These are phyloP conservation scores for Colletotrichum somersetense DNA, from an alignment of 2,329 filamentous ascomycete species.

Conservation along the genomic window DNA sequence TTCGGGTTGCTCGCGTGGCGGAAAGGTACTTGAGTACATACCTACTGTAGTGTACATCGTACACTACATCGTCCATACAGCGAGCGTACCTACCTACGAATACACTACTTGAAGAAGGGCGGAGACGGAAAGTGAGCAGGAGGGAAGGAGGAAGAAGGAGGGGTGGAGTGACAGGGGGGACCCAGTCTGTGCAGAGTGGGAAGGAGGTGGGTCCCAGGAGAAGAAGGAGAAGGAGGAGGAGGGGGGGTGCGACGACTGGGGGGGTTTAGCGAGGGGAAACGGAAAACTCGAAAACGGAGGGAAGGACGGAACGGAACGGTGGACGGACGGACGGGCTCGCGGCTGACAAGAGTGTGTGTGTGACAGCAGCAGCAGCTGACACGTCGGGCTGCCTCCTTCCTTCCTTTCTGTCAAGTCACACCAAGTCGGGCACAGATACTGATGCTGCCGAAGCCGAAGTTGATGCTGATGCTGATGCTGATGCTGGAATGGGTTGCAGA, in stretches of 20 bases:
- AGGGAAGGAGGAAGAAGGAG: conserved; percentile 7
- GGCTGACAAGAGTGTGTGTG: not conserved
- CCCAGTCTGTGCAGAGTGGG: conserved; percentile 21
- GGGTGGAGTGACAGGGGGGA: not conserved
- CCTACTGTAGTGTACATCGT: too few species aligned
- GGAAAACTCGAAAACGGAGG: conserved; percentile 9
- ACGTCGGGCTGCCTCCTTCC: not conserved
- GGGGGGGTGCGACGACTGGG: not conserved
- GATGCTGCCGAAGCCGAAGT: not conserved
- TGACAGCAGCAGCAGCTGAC: conserved; percentile 6
- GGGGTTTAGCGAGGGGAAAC: not conserved
- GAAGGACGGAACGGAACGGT: not conserved
- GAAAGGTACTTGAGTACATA: conserved; percentile 18
- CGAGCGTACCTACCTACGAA: too few species aligned
- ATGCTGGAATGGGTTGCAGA: not conserved
- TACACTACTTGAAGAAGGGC: conserved; percentile 1
- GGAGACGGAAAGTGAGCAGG: conserved; percentile 11
- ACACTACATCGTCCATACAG: too few species aligned
- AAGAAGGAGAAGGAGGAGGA: conserved; percentile 4
- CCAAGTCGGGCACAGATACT: not conserved
- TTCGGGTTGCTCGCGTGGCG: conserved; percentile 39
- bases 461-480: conserved; percentile 11
- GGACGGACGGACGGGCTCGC: too few species aligned
- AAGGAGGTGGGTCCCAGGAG: conserved; percentile 4
- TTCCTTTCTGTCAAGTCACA: not conserved